Percentiles rank a stretch among this genome's conserved stretches.
phyloP scores from a whole-genome alignment of 306 rosid genomes.

The Dalbergia cultrata region DNA sequence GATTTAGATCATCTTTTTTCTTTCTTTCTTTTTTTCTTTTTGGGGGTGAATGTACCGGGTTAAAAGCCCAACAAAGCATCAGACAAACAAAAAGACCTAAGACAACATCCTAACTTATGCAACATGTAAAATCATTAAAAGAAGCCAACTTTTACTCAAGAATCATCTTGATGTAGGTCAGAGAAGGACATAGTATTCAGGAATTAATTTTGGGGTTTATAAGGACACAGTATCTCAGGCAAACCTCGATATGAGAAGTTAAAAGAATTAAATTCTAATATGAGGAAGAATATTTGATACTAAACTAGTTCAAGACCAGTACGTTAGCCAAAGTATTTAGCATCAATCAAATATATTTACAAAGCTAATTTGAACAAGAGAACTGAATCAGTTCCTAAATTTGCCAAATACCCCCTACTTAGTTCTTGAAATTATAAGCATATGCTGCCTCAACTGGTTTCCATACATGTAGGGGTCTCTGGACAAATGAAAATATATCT shows the following conservation, averaged over 20 bases:
- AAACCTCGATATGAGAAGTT: background rate
- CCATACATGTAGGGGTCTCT: background rate
- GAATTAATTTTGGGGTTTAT: background rate
- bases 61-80: too few species aligned
- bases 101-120: too few species aligned
- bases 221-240: background rate
- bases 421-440: background rate
- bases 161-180: background rate
- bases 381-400: background rate
- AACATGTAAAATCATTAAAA: too few species aligned
- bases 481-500: background rate
- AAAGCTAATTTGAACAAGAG: background rate
- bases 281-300: background rate
- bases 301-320: background rate
- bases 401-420: background rate
- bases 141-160: background rate
- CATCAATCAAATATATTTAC: background rate
- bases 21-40: too few species aligned
- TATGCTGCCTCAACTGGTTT: constrained; percentile 17
- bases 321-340: background rate
- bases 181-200: background rate
- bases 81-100: too few species aligned
- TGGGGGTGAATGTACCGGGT: too few species aligned
- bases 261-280: background rate
- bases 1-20: background rate